Base-by-base conservation (phyloP, 1,139 yeast genomes). In the Pichia sp. region DNA sequence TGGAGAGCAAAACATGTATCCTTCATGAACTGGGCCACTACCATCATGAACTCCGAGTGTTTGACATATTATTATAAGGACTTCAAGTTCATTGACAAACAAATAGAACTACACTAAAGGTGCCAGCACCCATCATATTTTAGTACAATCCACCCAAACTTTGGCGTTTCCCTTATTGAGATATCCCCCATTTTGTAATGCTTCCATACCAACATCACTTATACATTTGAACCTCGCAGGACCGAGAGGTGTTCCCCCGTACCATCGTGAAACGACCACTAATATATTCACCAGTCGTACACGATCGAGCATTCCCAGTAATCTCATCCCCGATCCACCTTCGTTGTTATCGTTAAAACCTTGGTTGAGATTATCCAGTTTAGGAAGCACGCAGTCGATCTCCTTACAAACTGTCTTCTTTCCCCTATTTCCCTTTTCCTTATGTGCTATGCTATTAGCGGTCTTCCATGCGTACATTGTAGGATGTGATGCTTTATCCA, bases 11-110 rank as follows among this genome's bases (percentile, higher is more conserved):
- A 68, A 42, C 77, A 78, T 72, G 95, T 96, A 46, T 72, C 73
- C 55, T 59, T 76, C 56, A 66, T 77, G 64, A 82, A 96, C 72
- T 88, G 96, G 96, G 86, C 69, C 74, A 72, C 69, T 58, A 84
- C 94, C 40, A 67, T 88, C 43, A 66, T 62, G 53, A 63, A 71
- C 46, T 69, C 76, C 52, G 75, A 75, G 44, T 63, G 73, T 57
- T 63, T 83, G 53, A 59, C 62, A 46, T 65, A 60, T 38, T 62
- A 62, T 54, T 68, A 58, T 52, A 55, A 56, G 37, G 72, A 67
- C 50, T 68, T 72, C 56, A 56, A 74, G 60, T 74, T 76, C 67
- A 67, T 68, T 45, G 86, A 72, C 40, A 78, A 77, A 64, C 81
- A n/a, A 23, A 23, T 11, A 23, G 7, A 4, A 13, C 14, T 21